Percentiles rank a stretch among this genome's conserved stretches.
phyloP scores from a whole-genome alignment of 352 stramenopile species.

The Phytophthora palmivora region DNA sequence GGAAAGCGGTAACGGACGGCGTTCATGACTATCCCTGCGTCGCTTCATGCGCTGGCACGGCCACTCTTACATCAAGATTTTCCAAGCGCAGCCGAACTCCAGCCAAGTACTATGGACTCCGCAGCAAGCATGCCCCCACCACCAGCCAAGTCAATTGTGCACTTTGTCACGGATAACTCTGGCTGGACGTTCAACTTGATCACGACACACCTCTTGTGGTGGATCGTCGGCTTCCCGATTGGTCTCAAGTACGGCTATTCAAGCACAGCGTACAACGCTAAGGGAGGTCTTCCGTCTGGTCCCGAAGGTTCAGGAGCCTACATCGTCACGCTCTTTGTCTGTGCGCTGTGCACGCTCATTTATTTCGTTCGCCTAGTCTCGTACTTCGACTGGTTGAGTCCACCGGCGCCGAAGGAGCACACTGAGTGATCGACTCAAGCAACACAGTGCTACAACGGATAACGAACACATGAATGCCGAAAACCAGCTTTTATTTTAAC shows the following conservation, averaged over 20 bases:
- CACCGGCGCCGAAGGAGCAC: constrained; percentile 38
- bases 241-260: constrained; percentile 84
- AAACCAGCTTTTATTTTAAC: constrained; percentile 37
- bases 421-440: constrained; percentile 24
- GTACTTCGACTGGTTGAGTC: constrained; percentile 55
- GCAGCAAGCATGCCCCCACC: constrained; percentile 11
- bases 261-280: constrained; percentile 74
- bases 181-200: constrained; percentile 90
- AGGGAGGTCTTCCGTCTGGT: constrained; percentile 79
- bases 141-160: constrained; percentile 48
- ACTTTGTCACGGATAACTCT: constrained; percentile 77
- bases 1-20: constrained; percentile 28
- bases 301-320: constrained; percentile 80
- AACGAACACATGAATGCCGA: constrained; percentile 26
- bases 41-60: constrained; percentile 11
- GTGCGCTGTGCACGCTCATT: constrained; percentile 71
- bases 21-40: constrained; percentile 11
- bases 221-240: constrained; percentile 81
- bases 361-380: constrained; percentile 60
- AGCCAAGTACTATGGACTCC: constrained; percentile 29
- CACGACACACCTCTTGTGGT: constrained; percentile 83
- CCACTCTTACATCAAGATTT: constrained; percentile 13
- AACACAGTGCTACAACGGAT: constrained; percentile 1
- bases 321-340: constrained; percentile 86
- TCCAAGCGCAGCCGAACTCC: constrained; percentile 8